Base-by-base conservation (phyloP, 495 filamentous ascomycete genomes). In the Penicillium arizonense region DNA sequence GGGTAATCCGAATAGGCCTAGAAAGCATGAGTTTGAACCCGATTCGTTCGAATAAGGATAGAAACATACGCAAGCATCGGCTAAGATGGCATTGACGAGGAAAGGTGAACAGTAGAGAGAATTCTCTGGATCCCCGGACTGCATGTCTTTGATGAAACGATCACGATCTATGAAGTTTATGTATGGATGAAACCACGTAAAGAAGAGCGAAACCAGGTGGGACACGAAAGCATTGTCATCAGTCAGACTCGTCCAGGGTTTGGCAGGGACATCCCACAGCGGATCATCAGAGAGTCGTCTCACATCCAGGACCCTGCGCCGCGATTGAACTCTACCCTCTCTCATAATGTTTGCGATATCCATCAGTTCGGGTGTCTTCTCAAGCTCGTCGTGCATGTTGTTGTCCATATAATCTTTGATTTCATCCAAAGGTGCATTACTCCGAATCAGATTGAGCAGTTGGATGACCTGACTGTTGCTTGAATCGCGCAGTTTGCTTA, bases 211-310 rank as follows among this genome's bases (percentile, higher is more conserved):
- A 2, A 79, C 50, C 10, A 79, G 59, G 52, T 74, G 70, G n/a
- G 77, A 79, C 3, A 81, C 76, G 28, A 80, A 59, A 2, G 70
- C 73, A 47, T 75, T 67, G 44, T 77, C 72, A 18, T 70, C 69
- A 1, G 75, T 76, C 26, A 78, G 57, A 23, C 9, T 65, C 3
- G 78, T 81, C 78, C 78, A 81, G 4, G 74, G 73, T 10, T 56
- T 59, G 2, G 76, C 68, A 0, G 72, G 69, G 0, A 79, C 71
- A 10, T 33, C 38, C 13, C 49, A 53, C 5, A 50, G 38, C 28
- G 14, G 39, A 24, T 11, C 39, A 24, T 42, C 20, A 3, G 18
- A 23, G 1, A 40, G n/a, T 23, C 5, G 10, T 24, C 8, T 0
- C 21, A 4, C 20, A 13, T 24, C 10, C 20, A 42, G 5, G 8